A percentile compares a stretch with the other conserved stretches of the same genome.
Conservation (phyloP, 2,329 filamentous ascomycete species). For the Penicillium paneum region DNA sequence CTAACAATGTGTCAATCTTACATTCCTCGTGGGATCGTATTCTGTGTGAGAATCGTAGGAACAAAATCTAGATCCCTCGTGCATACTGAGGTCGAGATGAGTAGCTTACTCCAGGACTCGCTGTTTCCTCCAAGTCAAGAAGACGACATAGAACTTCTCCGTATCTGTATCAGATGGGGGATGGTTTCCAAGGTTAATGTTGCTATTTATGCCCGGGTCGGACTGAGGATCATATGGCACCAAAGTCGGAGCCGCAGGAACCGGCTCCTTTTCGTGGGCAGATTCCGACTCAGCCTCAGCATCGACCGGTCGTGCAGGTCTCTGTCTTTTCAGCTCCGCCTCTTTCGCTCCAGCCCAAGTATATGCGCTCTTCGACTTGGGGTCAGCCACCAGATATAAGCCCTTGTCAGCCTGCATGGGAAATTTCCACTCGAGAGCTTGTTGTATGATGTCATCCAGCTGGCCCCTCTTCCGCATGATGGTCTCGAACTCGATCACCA, state of each 20-base stretch:
- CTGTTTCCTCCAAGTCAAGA: constrained; percentile 1
- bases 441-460: constrained; percentile 23
- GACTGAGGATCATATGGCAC: neutral
- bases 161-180: neutral
- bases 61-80: too few relatives aligned
- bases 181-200: neutral
- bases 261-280: neutral
- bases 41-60: neutral
- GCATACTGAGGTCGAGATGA: neutral
- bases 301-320: neutral
- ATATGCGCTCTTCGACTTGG: neutral
- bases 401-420: neutral
- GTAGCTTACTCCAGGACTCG: neutral
- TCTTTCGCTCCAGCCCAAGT: constrained; percentile 1
- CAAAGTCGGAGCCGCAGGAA: neutral
- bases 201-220: too few relatives aligned
- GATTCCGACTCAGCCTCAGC: neutral
- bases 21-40: neutral
- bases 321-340: neutral
- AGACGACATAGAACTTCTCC: constrained; percentile 1
- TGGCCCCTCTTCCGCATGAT: constrained; percentile 22
- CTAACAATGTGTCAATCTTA: too few relatives aligned
- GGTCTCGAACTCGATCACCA: constrained; percentile 32
- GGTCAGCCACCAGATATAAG: neutral
- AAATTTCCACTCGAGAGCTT: constrained; percentile 23